Evolutionary conservation across 805 yeast genomes (phyloP), one percentile per base, ranked within the genome.

Genomic region (Spathaspora gorwiae): DNA sequence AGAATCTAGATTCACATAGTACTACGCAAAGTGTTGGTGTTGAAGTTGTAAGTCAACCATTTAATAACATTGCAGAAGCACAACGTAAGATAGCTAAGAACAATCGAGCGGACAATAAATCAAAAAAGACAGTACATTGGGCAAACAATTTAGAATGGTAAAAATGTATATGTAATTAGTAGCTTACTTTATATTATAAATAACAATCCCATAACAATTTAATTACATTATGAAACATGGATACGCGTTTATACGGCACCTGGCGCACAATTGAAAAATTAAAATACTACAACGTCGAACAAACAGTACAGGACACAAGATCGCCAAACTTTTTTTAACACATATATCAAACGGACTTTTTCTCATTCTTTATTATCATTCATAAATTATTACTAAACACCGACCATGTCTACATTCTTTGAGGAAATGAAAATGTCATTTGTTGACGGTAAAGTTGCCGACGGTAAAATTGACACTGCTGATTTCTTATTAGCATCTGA

Each of bases 401-500:
- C 24, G 24, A 19, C 24, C 36, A 78, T 81, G 87, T 68, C 82
- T 54, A 86, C 95, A 6, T 90, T 86, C 70, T 90, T 89, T 59
- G 95, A 87, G 67, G 80, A 80, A 53, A 78, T 83, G 78, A 80
- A 83, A 59, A 75, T 72, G 62, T 81, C 89, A 56, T 89, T 86
- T 65, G 77, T 73, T 55, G 94, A 85, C 57, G 95, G 89, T 43
- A 78, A 87, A 27, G 73, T 86, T 50, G 61, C 67, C 38, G 72
- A 65, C 24, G 73, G 73, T 47, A 81, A 86, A 64, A 73, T 89
- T 60, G 72, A 83, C 56, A 88, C 97, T 13, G 68, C 82, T 14
- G 82, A 80, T 56, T 89, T 89, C 59, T 74, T 89, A 51, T 88
- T 81, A 59, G 96, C 97, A 11, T 73, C 94, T 14, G 94, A 84